Percentiles rank a stretch among this genome's conserved stretches.
Evolutionary conservation across 306 rosid species (phyloP).

Genomic region (Medicago arabica): DNA sequence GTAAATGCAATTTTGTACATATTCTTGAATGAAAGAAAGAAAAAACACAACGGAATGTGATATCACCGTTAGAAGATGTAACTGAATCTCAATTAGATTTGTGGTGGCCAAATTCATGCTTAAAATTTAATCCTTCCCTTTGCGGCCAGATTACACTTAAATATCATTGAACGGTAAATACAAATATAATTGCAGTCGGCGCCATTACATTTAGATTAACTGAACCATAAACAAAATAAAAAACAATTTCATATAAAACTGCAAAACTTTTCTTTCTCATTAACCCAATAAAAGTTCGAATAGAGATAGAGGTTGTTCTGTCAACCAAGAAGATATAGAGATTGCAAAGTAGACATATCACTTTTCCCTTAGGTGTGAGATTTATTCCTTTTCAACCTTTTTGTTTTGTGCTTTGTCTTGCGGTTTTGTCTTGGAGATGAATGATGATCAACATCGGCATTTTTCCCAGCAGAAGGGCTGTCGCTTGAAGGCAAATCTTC

Average conservation of each 20-base stretch:
- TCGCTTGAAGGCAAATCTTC: slow-evolving; percentile 59
- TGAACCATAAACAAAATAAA: too few species aligned
- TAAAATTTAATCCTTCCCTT: too few species aligned
- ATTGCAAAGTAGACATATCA: slow-evolving; percentile 39
- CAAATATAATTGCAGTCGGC: background rate
- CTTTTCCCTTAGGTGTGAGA: slow-evolving; percentile 46
- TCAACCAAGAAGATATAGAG: background rate
- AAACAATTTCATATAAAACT: slow-evolving; percentile 26
- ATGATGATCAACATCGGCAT: slow-evolving; percentile 33
- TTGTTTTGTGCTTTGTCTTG: slow-evolving; percentile 48
- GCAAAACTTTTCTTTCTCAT: slow-evolving; percentile 42
- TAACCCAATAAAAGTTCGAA: slow-evolving; percentile 11
- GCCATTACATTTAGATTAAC: slow-evolving; percentile 19
- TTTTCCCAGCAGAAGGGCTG: slow-evolving; percentile 46
- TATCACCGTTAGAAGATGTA: too few species aligned
- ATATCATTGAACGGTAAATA: slow-evolving; percentile 1
- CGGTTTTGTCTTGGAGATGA: slow-evolving; percentile 47
- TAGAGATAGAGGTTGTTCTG: background rate
- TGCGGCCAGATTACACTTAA: too few species aligned
- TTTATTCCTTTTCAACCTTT: slow-evolving; percentile 48
- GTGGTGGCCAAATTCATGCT: too few species aligned
- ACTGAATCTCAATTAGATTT: too few species aligned
- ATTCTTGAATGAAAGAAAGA: too few species aligned
- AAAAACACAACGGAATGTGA: too few species aligned
- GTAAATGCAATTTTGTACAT: too few species aligned